phyloP scores from a whole-genome alignment of 306 rosid species.

The Corylus heterophylla region DNA sequence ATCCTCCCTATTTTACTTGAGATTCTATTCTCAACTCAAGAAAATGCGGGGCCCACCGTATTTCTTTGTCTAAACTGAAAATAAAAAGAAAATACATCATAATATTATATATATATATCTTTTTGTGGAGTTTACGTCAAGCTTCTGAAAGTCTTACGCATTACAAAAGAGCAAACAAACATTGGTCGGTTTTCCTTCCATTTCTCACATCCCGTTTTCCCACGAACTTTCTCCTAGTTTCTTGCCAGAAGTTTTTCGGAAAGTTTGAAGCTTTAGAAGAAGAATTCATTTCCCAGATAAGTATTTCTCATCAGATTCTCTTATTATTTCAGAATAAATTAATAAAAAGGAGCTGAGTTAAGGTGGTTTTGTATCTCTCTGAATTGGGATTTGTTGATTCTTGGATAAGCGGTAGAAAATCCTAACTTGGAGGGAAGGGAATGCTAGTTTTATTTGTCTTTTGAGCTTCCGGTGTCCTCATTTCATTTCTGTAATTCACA shows the following conservation, averaged over 20 bases:
- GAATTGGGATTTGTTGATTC: conserved; percentile 41
- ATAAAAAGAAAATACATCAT: background rate
- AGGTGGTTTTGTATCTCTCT: conserved; percentile 41
- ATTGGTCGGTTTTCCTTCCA: conserved; percentile 23
- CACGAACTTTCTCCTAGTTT: conserved; percentile 12
- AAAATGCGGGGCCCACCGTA: conserved; percentile 21
- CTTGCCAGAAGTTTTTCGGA: conserved; percentile 28
- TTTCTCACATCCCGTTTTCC: conserved; percentile 27
- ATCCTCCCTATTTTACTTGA: no score
- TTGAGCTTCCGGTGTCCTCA: conserved; percentile 2
- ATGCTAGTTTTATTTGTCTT: conserved; percentile 18
- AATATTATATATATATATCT: no score
- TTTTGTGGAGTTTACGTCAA: conserved; percentile 72
- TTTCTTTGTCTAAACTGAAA: background rate
- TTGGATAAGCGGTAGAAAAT: conserved; percentile 32
- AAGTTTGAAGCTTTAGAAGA: conserved; percentile 32
- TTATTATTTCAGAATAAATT: background rate
- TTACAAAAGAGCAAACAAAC: conserved; percentile 34
- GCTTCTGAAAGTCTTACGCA: conserved; percentile 34
- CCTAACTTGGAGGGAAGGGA: conserved; percentile 43
- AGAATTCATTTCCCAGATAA: conserved; percentile 44
- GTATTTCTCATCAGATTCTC: conserved; percentile 29
- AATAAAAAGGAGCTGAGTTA: conserved; percentile 17
- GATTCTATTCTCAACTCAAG: conserved; percentile 11
- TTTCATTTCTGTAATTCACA: conserved; percentile 3